Conservation (phyloP, 257 asterid genomes). For the Scutellaria galericulata region DNA sequence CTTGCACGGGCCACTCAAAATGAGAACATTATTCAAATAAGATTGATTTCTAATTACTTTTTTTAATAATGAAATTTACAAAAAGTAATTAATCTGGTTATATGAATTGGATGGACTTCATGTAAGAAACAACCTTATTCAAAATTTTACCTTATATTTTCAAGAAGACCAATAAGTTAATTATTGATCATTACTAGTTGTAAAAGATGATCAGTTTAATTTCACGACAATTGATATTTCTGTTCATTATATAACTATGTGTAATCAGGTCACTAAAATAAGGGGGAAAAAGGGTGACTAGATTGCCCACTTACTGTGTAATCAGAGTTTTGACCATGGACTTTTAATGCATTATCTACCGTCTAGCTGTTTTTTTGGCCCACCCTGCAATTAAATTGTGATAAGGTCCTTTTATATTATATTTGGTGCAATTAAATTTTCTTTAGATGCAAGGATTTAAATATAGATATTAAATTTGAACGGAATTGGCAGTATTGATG, state of each 20-base stretch:
- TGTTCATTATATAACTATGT: not conserved
- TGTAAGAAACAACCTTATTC: too few relatives aligned
- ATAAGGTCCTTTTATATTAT: not conserved
- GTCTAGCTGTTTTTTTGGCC: not conserved
- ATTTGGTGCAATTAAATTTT: too few relatives aligned
- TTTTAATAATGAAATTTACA: not conserved
- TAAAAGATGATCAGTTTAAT: too few relatives aligned
- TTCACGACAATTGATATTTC: not conserved
- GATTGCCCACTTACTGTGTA: slow-evolving; percentile 22
- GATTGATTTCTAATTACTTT: not conserved
- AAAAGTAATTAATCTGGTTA: too few relatives aligned
- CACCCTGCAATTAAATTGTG: not conserved
- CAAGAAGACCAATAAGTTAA: too few relatives aligned
- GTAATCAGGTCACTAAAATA: not conserved
- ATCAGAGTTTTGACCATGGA: slow-evolving; percentile 23
- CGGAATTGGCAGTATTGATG: too few relatives aligned
- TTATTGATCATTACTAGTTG: too few relatives aligned
- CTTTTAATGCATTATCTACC: slow-evolving; percentile 7
- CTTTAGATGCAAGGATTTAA: too few relatives aligned
- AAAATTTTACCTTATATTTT: too few relatives aligned
- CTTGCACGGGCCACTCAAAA: not conserved
- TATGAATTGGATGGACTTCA: too few relatives aligned
- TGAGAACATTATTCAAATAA: not conserved
- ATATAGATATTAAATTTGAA: too few relatives aligned
- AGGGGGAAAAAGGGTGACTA: not conserved